Conservation (phyloP, 768 basidiomycete species). For the Boletus speciosus region DNA sequence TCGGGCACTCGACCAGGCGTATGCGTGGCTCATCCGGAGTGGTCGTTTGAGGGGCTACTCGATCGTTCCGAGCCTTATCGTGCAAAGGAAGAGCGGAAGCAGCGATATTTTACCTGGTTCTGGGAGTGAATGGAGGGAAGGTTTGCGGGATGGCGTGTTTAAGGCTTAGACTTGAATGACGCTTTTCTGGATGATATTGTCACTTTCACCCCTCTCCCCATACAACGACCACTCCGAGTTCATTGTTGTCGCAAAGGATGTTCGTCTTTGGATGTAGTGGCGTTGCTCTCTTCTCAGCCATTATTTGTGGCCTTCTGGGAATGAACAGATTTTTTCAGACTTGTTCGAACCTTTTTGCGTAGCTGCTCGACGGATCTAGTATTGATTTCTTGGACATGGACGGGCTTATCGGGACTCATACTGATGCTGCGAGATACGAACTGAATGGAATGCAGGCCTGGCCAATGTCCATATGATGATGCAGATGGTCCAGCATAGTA, state of each 20-base stretch:
- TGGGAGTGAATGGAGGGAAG: slow-evolving; percentile 57
- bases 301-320: not conserved
- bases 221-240: not conserved
- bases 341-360: not conserved
- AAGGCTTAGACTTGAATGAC: not conserved
- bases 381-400: too few species aligned
- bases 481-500: too few species aligned
- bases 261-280: not conserved
- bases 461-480: too few species aligned
- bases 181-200: not conserved
- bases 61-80: slow-evolving; percentile 61
- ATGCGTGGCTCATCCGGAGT: slow-evolving; percentile 61
- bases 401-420: too few species aligned
- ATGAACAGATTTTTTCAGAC: not conserved
- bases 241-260: not conserved
- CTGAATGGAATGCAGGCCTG: too few species aligned
- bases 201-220: not conserved
- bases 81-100: slow-evolving; percentile 55
- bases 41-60: slow-evolving; percentile 57
- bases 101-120: slow-evolving; percentile 53
- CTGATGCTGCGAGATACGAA: too few species aligned
- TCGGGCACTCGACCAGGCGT: slow-evolving; percentile 71
- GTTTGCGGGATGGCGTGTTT: slow-evolving; percentile 47
- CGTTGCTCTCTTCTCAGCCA: not conserved
- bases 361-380: too few species aligned